Conservation (phyloP, 495 filamentous ascomycete genomes). For the Pyrenula aspistea region DNA sequence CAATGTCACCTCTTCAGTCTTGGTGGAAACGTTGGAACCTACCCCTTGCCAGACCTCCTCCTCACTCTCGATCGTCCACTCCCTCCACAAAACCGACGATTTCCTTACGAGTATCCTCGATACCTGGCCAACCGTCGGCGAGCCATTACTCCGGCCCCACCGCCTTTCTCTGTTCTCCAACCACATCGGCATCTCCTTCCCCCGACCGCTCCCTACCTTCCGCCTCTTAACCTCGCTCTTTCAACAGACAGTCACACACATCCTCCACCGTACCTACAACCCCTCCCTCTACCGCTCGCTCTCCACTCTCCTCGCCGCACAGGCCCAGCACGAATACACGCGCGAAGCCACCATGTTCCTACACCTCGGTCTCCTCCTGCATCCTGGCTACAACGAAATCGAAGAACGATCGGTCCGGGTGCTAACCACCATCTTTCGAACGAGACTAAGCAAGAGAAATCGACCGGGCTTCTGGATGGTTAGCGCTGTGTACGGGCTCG, state of each 20-base stretch:
- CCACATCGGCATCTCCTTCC: not conserved
- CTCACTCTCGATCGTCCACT: not conserved
- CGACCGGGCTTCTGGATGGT: not conserved
- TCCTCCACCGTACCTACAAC: conserved; percentile 1
- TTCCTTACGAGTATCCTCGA: not conserved
- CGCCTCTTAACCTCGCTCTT: not conserved
- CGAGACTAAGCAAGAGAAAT: not conserved
- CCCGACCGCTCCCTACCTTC: not conserved
- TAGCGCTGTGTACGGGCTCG: not conserved
- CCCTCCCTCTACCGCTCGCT: too few species aligned
- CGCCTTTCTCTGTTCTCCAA: not conserved
- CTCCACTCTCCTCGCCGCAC: not conserved
- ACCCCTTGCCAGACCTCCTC: too few species aligned
- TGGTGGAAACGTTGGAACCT: too few species aligned
- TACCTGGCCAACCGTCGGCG: not conserved
- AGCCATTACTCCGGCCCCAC: not conserved
- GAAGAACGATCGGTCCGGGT: not conserved
- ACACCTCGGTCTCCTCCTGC: conserved; percentile 1
- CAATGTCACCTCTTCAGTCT: too few species aligned
- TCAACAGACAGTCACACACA: not conserved
- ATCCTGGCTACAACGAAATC: conserved; percentile 4
- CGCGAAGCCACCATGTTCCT: not conserved
- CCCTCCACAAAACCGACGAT: not conserved
- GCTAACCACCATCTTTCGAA: not conserved
- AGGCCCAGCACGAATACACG: not conserved